Evolutionary conservation across 73 alveolate genomes (phyloP), one percentile per base, ranked within the genome.

Genomic region (Paramecium octaurelia): DNA sequence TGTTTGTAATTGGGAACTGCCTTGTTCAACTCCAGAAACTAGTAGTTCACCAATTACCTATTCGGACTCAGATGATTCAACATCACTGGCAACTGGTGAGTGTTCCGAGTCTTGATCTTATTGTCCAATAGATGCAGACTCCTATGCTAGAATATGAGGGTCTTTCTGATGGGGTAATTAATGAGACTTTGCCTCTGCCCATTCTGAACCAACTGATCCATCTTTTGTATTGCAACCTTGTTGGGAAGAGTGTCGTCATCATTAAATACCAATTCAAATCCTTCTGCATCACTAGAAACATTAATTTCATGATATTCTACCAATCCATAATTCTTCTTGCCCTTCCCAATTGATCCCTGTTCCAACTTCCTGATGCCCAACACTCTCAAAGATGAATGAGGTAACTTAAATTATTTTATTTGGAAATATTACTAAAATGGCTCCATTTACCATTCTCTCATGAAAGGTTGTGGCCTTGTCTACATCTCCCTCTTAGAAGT

Each of bases 401-500:
- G 68, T 36, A 34, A 36, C 88, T 36, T 31, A n/a, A 14, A 54
- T 54, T 18, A 54, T 40, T 21, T 20, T 6, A 68, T 68, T 68
- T 31, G 5, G 23, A 68, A 24, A 12, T 68, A 34, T 57, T 86
- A 54, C 69, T 23, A 54, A 54, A 4, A 54, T 54, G 23, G 42
- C 93, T n/a, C 93, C 93, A 16, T 42, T 23, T 48, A 64, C 86
- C 93, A 87, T 87, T 38, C 73, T 87, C 21, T 87, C 64, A 87
- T 87, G 93, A 60, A 54, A 87, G 3, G 34, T 24, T 10, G n/a
- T 64, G 9, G 93, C 93, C 59, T 35, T 60, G 7, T 64, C 88
- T 23, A 87, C 8, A 64, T 87, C 73, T 64, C 93, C 93, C 34
- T 64, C 84, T 12, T 87, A 87, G 23, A 59, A 87, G 23, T 87